Percentiles rank a stretch among this genome's conserved stretches.
Conservation (phyloP, 139 green algal species). For the Astrephomene gubernaculifera region DNA sequence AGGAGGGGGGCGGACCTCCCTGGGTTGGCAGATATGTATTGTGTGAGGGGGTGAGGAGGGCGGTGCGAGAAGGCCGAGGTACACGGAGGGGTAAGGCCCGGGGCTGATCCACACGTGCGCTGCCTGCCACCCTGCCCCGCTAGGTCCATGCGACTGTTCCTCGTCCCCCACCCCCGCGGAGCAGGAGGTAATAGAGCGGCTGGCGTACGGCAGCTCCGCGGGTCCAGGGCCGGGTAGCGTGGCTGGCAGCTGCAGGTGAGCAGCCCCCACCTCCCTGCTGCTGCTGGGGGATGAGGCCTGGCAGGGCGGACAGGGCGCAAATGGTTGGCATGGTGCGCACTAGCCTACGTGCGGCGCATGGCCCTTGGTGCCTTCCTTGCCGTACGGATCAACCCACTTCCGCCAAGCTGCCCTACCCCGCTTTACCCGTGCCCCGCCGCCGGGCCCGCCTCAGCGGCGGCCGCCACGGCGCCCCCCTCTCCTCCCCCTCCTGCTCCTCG, state of each 20-base stretch:
- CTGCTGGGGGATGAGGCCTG: too few species aligned
- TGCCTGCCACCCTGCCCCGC: not conserved
- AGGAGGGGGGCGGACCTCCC: not conserved
- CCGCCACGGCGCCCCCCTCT: not conserved
- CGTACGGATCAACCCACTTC: not conserved
- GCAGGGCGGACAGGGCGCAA: not conserved
- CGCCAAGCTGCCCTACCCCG: not conserved
- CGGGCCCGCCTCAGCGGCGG: not conserved
- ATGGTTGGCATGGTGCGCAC: not conserved
- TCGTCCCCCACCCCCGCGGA: too few species aligned
- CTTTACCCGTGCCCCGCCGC: not conserved
- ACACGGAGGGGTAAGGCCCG: not conserved
- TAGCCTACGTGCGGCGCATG: not conserved
- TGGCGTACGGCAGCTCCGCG: not conserved
- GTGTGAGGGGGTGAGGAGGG: not conserved
- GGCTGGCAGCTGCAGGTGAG: not conserved
- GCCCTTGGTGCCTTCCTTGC: not conserved
- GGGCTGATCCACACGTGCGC: not conserved
- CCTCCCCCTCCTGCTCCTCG: not conserved
- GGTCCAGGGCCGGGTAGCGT: not conserved
- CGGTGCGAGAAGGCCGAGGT: not conserved
- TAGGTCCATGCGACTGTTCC: too few species aligned
- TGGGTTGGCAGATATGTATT: not conserved
- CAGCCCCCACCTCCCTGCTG: too few species aligned
- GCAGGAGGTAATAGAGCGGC: conserved; percentile 34